A percentile compares a stretch with the other conserved stretches of the same genome.
Conservation (phyloP, 495 filamentous ascomycete species). For the Daldinia childiae region DNA sequence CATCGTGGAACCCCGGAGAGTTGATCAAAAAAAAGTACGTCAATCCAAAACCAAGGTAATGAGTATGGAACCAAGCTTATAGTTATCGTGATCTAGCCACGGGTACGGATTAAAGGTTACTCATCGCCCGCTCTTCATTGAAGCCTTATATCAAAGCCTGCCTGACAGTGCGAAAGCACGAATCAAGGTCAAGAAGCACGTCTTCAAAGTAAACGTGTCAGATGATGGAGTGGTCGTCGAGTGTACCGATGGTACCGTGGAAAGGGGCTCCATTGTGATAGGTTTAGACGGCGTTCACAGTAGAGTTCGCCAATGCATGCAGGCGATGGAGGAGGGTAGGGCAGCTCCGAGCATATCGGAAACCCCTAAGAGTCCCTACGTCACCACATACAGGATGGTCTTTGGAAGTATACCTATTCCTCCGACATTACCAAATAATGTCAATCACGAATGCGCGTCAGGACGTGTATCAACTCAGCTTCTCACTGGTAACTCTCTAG, state of each 20-base stretch:
- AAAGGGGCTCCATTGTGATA: slow-evolving; percentile 59
- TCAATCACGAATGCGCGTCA: slow-evolving; percentile 31
- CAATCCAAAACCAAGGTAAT: not conserved
- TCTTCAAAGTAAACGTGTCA: slow-evolving; percentile 40
- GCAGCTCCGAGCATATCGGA: slow-evolving; percentile 33
- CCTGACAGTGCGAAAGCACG: slow-evolving; percentile 45
- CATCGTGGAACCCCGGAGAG: slow-evolving; percentile 3
- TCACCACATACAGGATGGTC: slow-evolving; percentile 44
- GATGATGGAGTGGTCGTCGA: slow-evolving; percentile 45
- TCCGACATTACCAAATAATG: slow-evolving; percentile 27
- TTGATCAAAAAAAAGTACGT: slow-evolving; percentile 24
- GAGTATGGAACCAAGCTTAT: not conserved
- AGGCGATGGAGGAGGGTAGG: slow-evolving; percentile 45
- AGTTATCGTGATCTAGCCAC: slow-evolving; percentile 33
- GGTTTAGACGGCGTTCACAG: slow-evolving; percentile 64
- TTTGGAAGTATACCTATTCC: slow-evolving; percentile 42
- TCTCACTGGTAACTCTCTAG: slow-evolving; percentile 36
- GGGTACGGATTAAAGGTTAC: slow-evolving; percentile 50
- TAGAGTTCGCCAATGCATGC: slow-evolving; percentile 55
- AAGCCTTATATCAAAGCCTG: slow-evolving; percentile 49
- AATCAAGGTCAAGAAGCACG: slow-evolving; percentile 47
- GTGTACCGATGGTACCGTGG: slow-evolving; percentile 54
- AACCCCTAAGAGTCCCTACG: slow-evolving; percentile 42
- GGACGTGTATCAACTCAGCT: slow-evolving; percentile 41
- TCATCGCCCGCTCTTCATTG: slow-evolving; percentile 49